A percentile compares a stretch with the other conserved stretches of the same genome.
phyloP scores from a whole-genome alignment of 2,329 filamentous ascomycete species.

The Colletotrichum godetiae region DNA sequence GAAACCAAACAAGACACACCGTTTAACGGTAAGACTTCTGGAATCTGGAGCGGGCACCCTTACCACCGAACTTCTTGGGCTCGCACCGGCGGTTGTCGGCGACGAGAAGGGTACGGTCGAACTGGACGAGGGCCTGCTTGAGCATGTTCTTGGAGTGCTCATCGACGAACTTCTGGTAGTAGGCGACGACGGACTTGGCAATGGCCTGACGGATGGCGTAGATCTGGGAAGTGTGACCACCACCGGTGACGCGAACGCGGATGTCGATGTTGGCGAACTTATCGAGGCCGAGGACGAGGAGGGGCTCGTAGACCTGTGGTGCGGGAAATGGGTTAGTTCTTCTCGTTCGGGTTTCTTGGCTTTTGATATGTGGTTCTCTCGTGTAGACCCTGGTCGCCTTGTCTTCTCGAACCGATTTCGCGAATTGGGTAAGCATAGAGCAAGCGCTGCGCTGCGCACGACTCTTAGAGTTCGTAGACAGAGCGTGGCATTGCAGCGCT shows the following conservation, averaged over 20 bases:
- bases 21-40: conserved; percentile 99
- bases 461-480: neutral
- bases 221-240: conserved; percentile 97
- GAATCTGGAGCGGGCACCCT: conserved; percentile 94
- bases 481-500: conserved; percentile 5
- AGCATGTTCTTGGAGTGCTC: conserved; percentile 99
- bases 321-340: conserved; percentile 11
- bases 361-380: neutral
- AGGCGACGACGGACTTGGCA: conserved; percentile 88
- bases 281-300: conserved; percentile 96
- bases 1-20: conserved; percentile 34
- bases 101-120: conserved; percentile 96
- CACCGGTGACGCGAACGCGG: conserved; percentile 93
- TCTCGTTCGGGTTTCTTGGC: neutral
- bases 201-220: conserved; percentile 99
- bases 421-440: neutral
- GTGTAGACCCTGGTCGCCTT: neutral
- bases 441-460: neutral
- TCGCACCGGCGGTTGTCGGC: conserved; percentile 99
- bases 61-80: conserved; percentile 98
- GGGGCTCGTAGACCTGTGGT: conserved; percentile 91
- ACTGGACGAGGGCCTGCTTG: conserved; percentile 96
- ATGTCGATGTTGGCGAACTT: conserved; percentile 98
- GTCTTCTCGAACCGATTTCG: neutral
- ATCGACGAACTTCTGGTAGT: conserved; percentile 99